Base-by-base conservation (phyloP, 495 filamentous ascomycete species). In the Cladorrhinum samala region DNA sequence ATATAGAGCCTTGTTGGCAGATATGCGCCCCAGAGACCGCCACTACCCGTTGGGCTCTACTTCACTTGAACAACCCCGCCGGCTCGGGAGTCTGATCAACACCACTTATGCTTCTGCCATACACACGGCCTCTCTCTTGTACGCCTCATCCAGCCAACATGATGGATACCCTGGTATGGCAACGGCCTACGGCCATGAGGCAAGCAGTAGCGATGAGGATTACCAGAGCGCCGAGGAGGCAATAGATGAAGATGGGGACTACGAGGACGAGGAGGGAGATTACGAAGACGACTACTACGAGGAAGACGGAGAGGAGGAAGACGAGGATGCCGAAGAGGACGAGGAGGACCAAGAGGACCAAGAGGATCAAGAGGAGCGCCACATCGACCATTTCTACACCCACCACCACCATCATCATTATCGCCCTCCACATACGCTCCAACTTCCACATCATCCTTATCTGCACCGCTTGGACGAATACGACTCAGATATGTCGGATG, bases 401-500 rank as follows among this genome's bases (percentile, higher is more conserved):
- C 42, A 50, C 4, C 43, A 64, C 13, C 21, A 27, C 30, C 37
- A 21, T 13, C 16, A 36, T 49, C 24, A 54, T 30, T 44, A 49
- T 36, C 49, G 52, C 39, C 30, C 33, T 23, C 42, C 42, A 27
- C 52, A 51, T 18, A 18, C 30, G 5, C 38, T 53, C 7, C 55
- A 53, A 13, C 18, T 39, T 14, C 8, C 25, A 2, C 39, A 46
- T 9, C 39, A 58, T 23, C 27, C 41, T 24, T 39, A 41, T 41
- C 21, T 23, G 18, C 45, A n/a, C 45, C 45, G 30, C 30, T 17
- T 23, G 14, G 23, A 47, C 45, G 20, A 27, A 1, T 33, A 27
- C 16, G 20, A 27, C 21, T 47, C 24, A 2, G 58, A 57, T 50
- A 43, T 57, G 46, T 58, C 54, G 8, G 59, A 60, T 27, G 53